Evolutionary conservation across 768 basidiomycete species (phyloP), one percentile per base, ranked within the genome.

Genomic region (Asterophora parasitica): DNA sequence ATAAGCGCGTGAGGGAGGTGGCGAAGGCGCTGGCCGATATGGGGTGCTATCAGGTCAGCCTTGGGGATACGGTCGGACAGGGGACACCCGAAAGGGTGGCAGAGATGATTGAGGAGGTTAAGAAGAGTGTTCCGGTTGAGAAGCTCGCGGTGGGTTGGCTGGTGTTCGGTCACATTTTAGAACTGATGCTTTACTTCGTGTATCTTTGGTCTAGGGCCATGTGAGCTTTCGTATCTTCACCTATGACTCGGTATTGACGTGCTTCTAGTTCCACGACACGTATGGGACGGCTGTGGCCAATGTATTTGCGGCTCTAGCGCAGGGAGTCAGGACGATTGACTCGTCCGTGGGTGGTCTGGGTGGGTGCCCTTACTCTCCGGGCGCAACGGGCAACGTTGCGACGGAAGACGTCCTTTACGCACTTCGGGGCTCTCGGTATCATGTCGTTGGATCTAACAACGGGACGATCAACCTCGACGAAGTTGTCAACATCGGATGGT

Each of bases 361-460:
- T 3, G 92, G 94, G 13, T 97, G 95, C 59, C 94, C 94, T 2
- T 98, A 91, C 66, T 92, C 94, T 1, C 95, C 94, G 2, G 93
- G 93, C 4, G 93, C 94, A 11, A 93, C 92, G 0, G 94, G 95
- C 12, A 96, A 96, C 56, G 89, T 96, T 13, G 85, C 92, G 0
- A 97, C 95, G 0, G 94, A 98, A 57, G 89, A 95, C 55, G 80
- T 95, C 0, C 72, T 95, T 7, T 92, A 96, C 53, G 86, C 88
- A 0, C 75, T 98, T 7, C 77, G 74, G 56, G 82, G 68, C 42
- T 84, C 82, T 8, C 73, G 68, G 38, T 82, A 81, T 62, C 76
- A 70, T 4, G 81, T 80, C 4, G 69, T 57, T 1, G 82, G 80
- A 9, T 61, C 65, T 12, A 48, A 27, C 13, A 57, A 38, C 61